Evolutionary conservation across 2,329 filamentous ascomycete species (phyloP).

Genomic region (Pseudogymnoascus sp.): DNA sequence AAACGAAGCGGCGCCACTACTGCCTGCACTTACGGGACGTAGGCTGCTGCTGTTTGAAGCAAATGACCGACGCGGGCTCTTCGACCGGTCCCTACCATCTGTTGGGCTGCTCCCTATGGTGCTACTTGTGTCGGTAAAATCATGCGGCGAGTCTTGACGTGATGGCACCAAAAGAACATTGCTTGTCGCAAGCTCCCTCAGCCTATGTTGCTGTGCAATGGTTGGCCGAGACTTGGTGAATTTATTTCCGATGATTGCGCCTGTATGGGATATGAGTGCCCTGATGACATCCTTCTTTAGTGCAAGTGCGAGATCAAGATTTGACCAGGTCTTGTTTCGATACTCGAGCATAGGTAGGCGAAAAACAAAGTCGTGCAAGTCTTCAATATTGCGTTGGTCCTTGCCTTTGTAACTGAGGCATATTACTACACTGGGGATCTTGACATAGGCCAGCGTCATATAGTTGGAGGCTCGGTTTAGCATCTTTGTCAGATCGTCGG

Average conservation of each 20-base stretch:
- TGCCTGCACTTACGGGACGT: slow-evolving; percentile 22
- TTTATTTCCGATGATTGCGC: slow-evolving; percentile 96
- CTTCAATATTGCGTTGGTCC: slow-evolving; percentile 88
- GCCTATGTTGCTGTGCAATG: slow-evolving; percentile 66
- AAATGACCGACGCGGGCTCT: slow-evolving; percentile 24
- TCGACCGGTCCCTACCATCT: slow-evolving; percentile 19
- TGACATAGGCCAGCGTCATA: slow-evolving; percentile 94
- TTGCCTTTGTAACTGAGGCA: slow-evolving; percentile 96
- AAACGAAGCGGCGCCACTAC: slow-evolving; percentile 17
- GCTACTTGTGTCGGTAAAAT: slow-evolving; percentile 26
- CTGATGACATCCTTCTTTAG: slow-evolving; percentile 93
- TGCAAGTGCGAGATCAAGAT: slow-evolving; percentile 83
- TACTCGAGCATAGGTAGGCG: slow-evolving; percentile 90
- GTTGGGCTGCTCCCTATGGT: slow-evolving; percentile 20
- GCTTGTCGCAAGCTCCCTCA: slow-evolving; percentile 77
- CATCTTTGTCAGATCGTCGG: slow-evolving; percentile 94
- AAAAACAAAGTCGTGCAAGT: slow-evolving; percentile 97
- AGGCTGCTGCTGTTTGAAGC: slow-evolving; percentile 21
- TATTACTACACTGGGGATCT: slow-evolving; percentile 87
- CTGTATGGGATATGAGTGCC: slow-evolving; percentile 88
- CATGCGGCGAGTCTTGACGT: slow-evolving; percentile 22
- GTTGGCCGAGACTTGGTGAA: slow-evolving; percentile 81
- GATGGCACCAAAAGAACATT: slow-evolving; percentile 26
- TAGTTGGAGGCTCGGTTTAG: slow-evolving; percentile 90
- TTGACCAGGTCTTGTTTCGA: slow-evolving; percentile 98